A percentile compares a stretch with the other conserved stretches of the same genome.
These are phyloP conservation scores for Phytopythium sindhum DNA, from an alignment of 352 stramenopile genomes.

Conservation along the genomic window DNA sequence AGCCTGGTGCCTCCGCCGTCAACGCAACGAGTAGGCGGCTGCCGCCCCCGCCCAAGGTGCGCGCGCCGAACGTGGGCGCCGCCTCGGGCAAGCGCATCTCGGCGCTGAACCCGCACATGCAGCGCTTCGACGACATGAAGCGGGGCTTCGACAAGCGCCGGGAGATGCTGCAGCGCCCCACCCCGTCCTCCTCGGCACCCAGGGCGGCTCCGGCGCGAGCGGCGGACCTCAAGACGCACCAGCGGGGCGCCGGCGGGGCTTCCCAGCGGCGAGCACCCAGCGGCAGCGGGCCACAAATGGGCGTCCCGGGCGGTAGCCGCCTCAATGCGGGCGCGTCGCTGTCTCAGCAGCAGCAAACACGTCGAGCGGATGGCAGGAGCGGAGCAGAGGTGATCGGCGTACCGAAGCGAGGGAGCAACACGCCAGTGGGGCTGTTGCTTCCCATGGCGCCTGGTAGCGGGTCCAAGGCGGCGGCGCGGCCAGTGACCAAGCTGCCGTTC, in stretches of 20 bases:
- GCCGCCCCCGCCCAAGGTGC: slow-evolving; percentile 39
- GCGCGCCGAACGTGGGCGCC: slow-evolving; percentile 36
- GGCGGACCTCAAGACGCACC: neutral
- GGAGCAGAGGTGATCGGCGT: neutral
- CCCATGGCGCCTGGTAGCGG: neutral
- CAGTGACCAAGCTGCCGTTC: neutral
- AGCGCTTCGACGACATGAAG: slow-evolving; percentile 69
- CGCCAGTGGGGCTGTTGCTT: neutral
- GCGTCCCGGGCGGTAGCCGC: neutral
- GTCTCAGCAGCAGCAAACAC: neutral
- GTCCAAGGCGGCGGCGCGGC: neutral
- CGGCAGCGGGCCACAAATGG: neutral
- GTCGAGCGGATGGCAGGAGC: neutral
- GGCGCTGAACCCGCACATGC: slow-evolving; percentile 39
- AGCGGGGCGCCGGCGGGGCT: neutral
- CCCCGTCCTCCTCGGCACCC: slow-evolving; percentile 11
- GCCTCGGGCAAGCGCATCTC: slow-evolving; percentile 51
- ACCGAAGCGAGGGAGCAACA: neutral
- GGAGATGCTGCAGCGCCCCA: slow-evolving; percentile 39
- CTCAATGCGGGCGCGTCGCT: neutral
- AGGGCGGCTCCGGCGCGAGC: neutral
- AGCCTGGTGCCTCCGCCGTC: slow-evolving; percentile 8
- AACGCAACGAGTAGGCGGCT: slow-evolving; percentile 14
- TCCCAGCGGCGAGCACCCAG: neutral
- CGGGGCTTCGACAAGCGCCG: slow-evolving; percentile 54